Evolutionary conservation across 176 grass and related monocot species (phyloP).

Genomic region (Bothriochloa decipiens): DNA sequence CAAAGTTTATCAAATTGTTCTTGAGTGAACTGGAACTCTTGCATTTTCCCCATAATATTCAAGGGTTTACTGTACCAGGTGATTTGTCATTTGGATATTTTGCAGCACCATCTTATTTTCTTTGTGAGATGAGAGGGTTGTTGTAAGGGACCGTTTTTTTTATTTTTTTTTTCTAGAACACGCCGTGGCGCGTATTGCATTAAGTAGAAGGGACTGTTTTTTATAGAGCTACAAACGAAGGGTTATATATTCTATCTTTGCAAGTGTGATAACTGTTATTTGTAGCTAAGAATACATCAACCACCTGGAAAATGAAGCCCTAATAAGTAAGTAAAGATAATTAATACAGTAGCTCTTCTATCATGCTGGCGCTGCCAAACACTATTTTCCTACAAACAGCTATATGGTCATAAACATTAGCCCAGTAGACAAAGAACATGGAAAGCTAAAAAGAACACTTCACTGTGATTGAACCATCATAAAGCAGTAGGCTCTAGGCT

Average conservation of each 20-base stretch:
- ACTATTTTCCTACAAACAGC: slow-evolving; percentile 8
- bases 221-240: no score
- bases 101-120: neutral
- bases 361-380: neutral
- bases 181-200: no score
- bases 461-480: neutral
- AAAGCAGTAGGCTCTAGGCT: neutral
- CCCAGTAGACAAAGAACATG: neutral
- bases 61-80: neutral
- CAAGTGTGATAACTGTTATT: slow-evolving; percentile 5
- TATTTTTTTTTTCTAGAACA: no score
- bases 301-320: neutral
- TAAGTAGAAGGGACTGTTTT: no score
- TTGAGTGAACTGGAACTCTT: slow-evolving; percentile 22
- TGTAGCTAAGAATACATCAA: neutral
- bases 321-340: neutral
- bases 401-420: neutral
- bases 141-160: no score
- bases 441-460: neutral
- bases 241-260: slow-evolving; percentile 9
- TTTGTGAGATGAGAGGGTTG: no score
- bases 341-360: neutral
- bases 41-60: neutral
- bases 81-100: neutral
- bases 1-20: slow-evolving; percentile 10